Evolutionary conservation across 768 basidiomycete species (phyloP).

Genomic region (Russula dissimulans): DNA sequence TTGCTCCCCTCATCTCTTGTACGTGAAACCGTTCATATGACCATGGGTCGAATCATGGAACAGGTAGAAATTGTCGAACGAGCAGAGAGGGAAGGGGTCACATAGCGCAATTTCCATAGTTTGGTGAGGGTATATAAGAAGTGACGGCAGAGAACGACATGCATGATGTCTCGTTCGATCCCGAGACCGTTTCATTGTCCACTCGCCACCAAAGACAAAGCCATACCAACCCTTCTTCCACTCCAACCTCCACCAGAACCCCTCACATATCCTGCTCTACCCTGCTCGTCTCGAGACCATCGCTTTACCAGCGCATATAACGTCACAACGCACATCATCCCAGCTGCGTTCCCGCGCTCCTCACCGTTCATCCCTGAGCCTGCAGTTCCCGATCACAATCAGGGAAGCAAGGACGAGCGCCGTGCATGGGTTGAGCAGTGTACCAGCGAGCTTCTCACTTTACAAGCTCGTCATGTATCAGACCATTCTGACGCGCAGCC

Average conservation of each 20-base stretch:
- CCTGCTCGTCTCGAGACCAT: constrained; percentile 24
- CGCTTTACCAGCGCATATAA: constrained; percentile 25
- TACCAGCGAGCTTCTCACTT: neutral
- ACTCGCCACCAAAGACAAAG: neutral
- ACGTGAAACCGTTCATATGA: too few species aligned
- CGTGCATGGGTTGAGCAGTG: neutral
- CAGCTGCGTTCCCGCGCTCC: constrained; percentile 43
- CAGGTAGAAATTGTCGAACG: neutral
- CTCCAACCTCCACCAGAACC: neutral
- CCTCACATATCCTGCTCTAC: constrained; percentile 34
- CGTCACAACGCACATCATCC: constrained; percentile 46
- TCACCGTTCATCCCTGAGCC: constrained; percentile 36
- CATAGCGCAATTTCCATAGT: too few species aligned
- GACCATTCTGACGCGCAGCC: constrained; percentile 14
- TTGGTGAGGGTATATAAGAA: too few species aligned
- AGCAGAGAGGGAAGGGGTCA: too few species aligned
- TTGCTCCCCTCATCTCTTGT: too few species aligned
- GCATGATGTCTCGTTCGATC: neutral
- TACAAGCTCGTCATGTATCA: constrained; percentile 18
- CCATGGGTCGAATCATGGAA: neutral
- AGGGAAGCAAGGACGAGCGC: constrained; percentile 31
- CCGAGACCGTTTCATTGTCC: neutral
- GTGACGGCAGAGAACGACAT: too few species aligned
- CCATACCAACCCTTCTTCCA: neutral
- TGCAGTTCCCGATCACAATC: constrained; percentile 21